Evolutionary conservation across 441 rosid species (phyloP).

Genomic region (Gossypium davidsonii): DNA sequence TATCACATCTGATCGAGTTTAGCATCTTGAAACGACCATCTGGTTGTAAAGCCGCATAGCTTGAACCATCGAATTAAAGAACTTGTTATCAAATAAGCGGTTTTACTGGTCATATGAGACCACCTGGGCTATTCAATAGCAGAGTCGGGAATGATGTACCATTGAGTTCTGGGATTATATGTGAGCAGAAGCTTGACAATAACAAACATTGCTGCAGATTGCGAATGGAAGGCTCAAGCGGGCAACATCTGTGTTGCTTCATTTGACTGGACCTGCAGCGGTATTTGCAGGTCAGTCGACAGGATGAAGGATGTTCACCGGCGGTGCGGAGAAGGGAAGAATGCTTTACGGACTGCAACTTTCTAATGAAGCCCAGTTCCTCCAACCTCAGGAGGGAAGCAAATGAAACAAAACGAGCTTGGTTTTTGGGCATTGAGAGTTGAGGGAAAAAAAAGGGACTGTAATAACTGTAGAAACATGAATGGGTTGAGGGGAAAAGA

Average conservation of each 20-base stretch:
- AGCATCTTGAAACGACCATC: not conserved
- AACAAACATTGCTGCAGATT: slow-evolving; percentile 22
- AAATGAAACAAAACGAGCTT: not conserved
- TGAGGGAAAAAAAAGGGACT: slow-evolving; percentile 5
- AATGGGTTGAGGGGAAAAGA: not conserved
- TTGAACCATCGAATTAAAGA: not conserved
- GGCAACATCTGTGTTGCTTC: slow-evolving; percentile 47
- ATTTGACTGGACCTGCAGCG: slow-evolving; percentile 45
- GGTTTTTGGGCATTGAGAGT: not conserved
- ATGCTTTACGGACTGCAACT: slow-evolving; percentile 30
- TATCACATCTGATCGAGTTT: not conserved
- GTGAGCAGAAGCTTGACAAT: not conserved
- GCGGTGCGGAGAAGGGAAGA: slow-evolving; percentile 40
- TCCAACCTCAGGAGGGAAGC: slow-evolving; percentile 42
- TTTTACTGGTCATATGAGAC: not conserved
- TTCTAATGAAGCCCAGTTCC: slow-evolving; percentile 24
- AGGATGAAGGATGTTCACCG: slow-evolving; percentile 45
- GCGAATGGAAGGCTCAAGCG: slow-evolving; percentile 48
- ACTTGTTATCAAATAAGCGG: not conserved
- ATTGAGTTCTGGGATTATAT: not conserved
- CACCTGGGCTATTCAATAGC: not conserved
- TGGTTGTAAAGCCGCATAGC: not conserved
- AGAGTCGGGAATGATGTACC: too few relatives aligned
- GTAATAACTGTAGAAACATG: slow-evolving; percentile 13
- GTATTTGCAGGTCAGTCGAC: slow-evolving; percentile 41